Conservation (phyloP, 1,284 basidiomycete genomes). For the Peniophora sp. region DNA sequence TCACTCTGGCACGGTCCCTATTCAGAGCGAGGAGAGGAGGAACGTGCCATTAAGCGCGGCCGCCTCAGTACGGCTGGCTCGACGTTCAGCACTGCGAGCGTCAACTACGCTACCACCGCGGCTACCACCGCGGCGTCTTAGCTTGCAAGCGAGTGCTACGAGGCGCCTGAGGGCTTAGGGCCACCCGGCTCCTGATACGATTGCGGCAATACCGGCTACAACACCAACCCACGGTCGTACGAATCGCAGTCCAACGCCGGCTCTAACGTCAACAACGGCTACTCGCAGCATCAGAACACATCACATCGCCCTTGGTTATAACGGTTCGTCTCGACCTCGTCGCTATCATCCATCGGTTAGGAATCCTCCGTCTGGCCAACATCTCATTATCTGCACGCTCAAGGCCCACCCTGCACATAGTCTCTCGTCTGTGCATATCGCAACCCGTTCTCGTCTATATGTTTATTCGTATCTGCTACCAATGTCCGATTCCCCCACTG, state of each 20-base stretch:
- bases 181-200: not conserved
- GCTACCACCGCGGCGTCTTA: conserved; percentile 17
- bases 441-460: too few relatives aligned
- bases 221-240: not conserved
- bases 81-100: not conserved
- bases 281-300: not conserved
- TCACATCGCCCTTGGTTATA: conserved; percentile 23
- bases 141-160: conserved; percentile 10
- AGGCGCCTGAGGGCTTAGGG: not conserved
- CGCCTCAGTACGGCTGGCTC: conserved; percentile 32
- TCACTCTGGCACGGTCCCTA: conserved; percentile 40
- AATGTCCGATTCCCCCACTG: too few relatives aligned
- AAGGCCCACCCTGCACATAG: too few relatives aligned
- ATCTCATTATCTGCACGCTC: too few relatives aligned
- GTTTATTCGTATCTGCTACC: too few relatives aligned
- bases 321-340: too few relatives aligned
- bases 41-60: conserved; percentile 33
- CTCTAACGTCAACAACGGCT: not conserved
- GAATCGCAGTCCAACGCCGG: not conserved
- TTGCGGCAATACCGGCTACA: not conserved
- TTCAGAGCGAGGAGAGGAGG: conserved; percentile 38
- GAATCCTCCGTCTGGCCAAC: too few relatives aligned
- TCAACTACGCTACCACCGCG: conserved; percentile 14
- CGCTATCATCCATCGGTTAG: too few relatives aligned
- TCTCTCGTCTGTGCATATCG: too few relatives aligned